Base-by-base conservation (phyloP, 306 rosid genomes). In the Malus orientalis region DNA sequence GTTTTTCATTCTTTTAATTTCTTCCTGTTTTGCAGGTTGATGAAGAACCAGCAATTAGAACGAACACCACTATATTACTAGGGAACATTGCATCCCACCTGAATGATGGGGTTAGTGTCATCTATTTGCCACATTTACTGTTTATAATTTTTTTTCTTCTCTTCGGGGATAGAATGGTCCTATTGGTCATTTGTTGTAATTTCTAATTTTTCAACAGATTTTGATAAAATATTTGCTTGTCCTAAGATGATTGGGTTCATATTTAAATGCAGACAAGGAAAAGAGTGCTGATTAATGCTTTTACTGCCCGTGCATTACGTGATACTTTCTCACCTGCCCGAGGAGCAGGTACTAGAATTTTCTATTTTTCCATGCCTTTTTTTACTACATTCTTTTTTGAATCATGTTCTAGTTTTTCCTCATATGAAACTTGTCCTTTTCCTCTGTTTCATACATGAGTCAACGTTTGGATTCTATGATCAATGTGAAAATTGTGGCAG, bases 291-390 rank as follows among this genome's bases (percentile, higher is more conserved):
- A 91, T 92, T 74, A 96, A 96, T 85, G 99, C 99, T 68, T 96
- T 96, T 87, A 96, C 99, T 3, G 98, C 88, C 79, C 99, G 99
- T 82, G 99, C 99, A 69, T 81, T 96, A 78, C 99, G 98, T 45
- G 99, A 96, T 80, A 92, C 93, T 78, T 96, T 96, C 77, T 87
- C 98, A 51, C 99, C 98, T 66, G 98, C 98, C 70, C 88, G 99
- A 76, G 98, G 91, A 86, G 99, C 99, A 87, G 99, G 99, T 95
- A 91, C 77, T 55, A 53, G 45, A 85, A 67, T 73, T 78, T 70
- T 69, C 23, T 49, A 5, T 69, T 65, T 70, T 25, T 70, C 14
- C 23, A 8, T 13, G 30, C 67, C 9, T 18, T 80, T 59, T 63
- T 69, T 77, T 58, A 51, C 58, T 38, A 19, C 40, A 1, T n/a